These are phyloP conservation scores for Geranium brycei DNA, from an alignment of 345 rosid genomes.

Conservation along the genomic window DNA sequence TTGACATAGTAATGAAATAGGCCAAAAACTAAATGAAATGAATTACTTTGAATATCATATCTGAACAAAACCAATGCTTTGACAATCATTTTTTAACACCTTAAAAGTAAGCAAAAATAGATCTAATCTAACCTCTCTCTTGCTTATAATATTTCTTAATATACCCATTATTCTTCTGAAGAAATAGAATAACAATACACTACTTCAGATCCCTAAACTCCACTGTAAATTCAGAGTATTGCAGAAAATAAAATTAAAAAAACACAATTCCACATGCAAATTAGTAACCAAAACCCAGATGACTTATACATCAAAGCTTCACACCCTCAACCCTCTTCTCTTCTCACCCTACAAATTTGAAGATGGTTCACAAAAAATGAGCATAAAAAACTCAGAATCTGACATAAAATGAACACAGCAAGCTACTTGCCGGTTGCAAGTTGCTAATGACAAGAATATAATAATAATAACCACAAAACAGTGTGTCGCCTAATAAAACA, in stretches of 20 bases:
- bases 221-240: not conserved
- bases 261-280: not conserved
- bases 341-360: not conserved
- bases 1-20: too few species aligned
- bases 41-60: too few species aligned
- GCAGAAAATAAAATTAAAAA: not conserved
- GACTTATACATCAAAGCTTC: not conserved
- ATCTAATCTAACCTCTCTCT: too few species aligned
- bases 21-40: too few species aligned
- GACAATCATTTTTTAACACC: too few species aligned
- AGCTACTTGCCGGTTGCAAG: not conserved
- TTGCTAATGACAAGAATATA: not conserved
- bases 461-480: not conserved
- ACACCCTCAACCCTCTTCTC: not conserved
- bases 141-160: not conserved
- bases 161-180: not conserved
- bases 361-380: not conserved
- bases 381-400: not conserved
- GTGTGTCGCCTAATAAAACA: not conserved
- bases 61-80: not conserved
- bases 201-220: too few species aligned
- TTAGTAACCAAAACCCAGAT: not conserved
- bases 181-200: not conserved
- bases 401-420: not conserved
- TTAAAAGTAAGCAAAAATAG: too few species aligned